Base-by-base conservation (phyloP, 495 filamentous ascomycete species). In the Hyaloscypha variabilis region DNA sequence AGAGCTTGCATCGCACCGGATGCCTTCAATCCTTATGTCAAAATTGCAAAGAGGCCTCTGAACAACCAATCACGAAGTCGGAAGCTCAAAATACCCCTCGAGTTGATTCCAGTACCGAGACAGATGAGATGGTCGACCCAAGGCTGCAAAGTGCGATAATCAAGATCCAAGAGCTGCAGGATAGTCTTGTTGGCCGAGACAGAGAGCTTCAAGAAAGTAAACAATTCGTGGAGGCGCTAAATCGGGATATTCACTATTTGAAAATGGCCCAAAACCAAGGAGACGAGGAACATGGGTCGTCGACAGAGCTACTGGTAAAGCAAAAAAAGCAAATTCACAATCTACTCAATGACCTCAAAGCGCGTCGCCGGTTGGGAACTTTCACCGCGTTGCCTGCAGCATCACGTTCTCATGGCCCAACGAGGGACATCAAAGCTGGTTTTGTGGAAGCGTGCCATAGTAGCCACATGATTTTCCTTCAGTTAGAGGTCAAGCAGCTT, bases 161-260 rank as follows among this genome's bases (percentile, higher is more conserved):
- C 11, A 29, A 54, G 19, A 54, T 54, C 26, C 51, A 54, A 23
- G 51, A 54, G 26, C 51, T 54, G 21, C n/a, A 54, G 26, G n/a
- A 54, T 3, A 29, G 14, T 24, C 51, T 54, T 24, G 17, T 11
- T 2, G 51, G 26, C 11, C 24, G 2, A 8, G 23, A 29, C 8
- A 29, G 51, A 8, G 51, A 54, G n/a, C 51, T 54, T 8, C 26
- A 54, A 25, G 51, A 54, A 29, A 24, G 26, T 8, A n/a, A n/a
- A 25, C 23, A 54, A 23, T 10, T 14, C 11, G 51, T 54, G 21
- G 51, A 23, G 23, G 23, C 24, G 6, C 51, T 54, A 10, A n/a
- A 29, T 14, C 51, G 8, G 8, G 51, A 54, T 10, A 24, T 54
- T 29, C 26, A 24, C 23, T 29, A 54, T 24, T n/a, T 54, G 51